These are phyloP conservation scores for Camelina hispida DNA, from an alignment of 345 rosid species.

Conservation along the genomic window DNA sequence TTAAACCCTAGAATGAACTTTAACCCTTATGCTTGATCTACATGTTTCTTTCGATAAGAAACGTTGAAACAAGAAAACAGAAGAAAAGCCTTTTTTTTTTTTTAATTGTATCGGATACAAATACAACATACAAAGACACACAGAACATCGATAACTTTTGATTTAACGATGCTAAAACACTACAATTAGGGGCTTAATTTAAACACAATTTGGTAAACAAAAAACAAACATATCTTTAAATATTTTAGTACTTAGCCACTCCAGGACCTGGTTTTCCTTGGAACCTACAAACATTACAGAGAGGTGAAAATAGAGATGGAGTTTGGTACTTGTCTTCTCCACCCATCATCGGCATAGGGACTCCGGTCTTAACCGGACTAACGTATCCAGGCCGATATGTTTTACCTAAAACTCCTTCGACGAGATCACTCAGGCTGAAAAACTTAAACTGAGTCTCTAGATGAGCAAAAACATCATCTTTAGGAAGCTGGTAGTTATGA, in stretches of 20 bases:
- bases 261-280: slow-evolving; percentile 41
- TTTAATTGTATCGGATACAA: slow-evolving; percentile 3
- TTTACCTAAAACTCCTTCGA: slow-evolving; percentile 76
- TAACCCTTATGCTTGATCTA: background rate
- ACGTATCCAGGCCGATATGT: slow-evolving; percentile 66
- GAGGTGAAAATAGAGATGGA: slow-evolving; percentile 56
- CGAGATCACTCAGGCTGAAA: slow-evolving; percentile 50
- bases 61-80: background rate
- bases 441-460: slow-evolving; percentile 73
- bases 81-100: slow-evolving; percentile 26
- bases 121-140: background rate
- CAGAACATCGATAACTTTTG: background rate
- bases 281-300: slow-evolving; percentile 61
- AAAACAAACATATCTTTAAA: slow-evolving; percentile 12
- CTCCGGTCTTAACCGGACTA: slow-evolving; percentile 68
- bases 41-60: slow-evolving; percentile 26
- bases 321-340: slow-evolving; percentile 72
- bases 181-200: slow-evolving; percentile 17
- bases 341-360: slow-evolving; percentile 78
- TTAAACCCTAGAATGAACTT: background rate
- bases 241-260: slow-evolving; percentile 36
- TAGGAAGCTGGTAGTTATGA: slow-evolving; percentile 63
- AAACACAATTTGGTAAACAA: slow-evolving; percentile 14
- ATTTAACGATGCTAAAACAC: slow-evolving; percentile 2
- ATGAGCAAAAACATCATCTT: slow-evolving; percentile 67